phyloP scores from a whole-genome alignment of 176 grass and related monocot genomes.

The Eragrostis nindensis region DNA sequence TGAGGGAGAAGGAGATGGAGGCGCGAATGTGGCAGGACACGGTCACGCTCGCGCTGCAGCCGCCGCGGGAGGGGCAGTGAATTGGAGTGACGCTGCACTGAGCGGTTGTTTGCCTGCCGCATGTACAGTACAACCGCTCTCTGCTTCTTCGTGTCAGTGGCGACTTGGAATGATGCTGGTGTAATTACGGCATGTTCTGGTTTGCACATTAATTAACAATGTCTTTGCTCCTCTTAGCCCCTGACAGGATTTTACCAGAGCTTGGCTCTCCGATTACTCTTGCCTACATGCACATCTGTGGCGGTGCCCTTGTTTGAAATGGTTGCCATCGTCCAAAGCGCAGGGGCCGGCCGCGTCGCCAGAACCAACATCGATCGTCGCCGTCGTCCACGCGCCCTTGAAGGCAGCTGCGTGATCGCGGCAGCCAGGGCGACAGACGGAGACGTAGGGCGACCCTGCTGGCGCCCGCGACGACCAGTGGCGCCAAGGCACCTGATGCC shows the following conservation, averaged over 20 bases:
- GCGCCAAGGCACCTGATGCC: too few species aligned
- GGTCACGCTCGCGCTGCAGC: conserved; percentile 39
- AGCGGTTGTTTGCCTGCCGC: neutral
- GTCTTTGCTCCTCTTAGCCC: neutral
- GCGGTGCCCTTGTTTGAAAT: neutral
- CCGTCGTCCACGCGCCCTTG: too few species aligned
- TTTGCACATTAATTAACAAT: neutral
- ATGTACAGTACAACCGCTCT: too few species aligned
- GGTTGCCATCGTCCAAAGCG: too few species aligned
- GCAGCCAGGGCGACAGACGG: too few species aligned
- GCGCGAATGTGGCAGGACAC: conserved; percentile 64
- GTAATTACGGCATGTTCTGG: neutral
- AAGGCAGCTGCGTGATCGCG: too few species aligned
- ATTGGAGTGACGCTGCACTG: too few species aligned
- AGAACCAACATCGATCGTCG: too few species aligned
- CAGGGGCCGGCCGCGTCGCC: too few species aligned
- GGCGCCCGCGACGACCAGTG: too few species aligned
- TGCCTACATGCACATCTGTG: too few species aligned
- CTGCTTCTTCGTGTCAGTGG: neutral
- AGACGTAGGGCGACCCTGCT: too few species aligned
- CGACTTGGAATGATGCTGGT: neutral
- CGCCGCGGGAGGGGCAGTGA: neutral
- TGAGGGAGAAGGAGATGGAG: conserved; percentile 64
- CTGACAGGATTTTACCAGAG: neutral
- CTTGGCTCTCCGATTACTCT: neutral